Evolutionary conservation across 1,284 basidiomycete genomes (phyloP).

Genomic region (Somion occarium): DNA sequence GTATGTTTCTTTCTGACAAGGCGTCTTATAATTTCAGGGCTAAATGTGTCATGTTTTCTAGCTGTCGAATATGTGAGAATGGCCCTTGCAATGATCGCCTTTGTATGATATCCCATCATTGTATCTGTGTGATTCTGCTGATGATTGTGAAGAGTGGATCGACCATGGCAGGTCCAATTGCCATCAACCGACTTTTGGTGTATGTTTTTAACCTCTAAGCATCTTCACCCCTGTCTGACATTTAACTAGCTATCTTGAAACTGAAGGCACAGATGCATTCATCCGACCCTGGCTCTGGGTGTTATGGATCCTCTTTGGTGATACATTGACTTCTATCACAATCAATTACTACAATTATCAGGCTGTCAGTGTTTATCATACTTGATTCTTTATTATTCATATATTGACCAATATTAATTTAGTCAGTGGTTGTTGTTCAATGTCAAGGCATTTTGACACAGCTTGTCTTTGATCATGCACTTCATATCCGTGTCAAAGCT

Average conservation of each 20-base stretch:
- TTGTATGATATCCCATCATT: background rate
- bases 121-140: background rate
- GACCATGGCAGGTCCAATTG: conserved; percentile 37
- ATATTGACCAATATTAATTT: background rate
- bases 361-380: background rate
- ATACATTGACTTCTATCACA: conserved; percentile 33
- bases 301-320: conserved; percentile 53
- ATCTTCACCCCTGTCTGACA: background rate
- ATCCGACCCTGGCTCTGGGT: conserved; percentile 63
- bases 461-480: conserved; percentile 65
- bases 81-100: background rate
- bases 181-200: conserved; percentile 39
- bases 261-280: conserved; percentile 28
- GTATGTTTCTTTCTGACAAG: background rate
- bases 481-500: conserved; percentile 62
- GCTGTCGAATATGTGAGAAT: background rate
- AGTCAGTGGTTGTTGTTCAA: conserved; percentile 47
- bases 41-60: background rate
- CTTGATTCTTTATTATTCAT: background rate
- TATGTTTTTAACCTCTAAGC: conserved; percentile 9
- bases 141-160: conserved; percentile 17
- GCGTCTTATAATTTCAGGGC: too few species aligned
- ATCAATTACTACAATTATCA: conserved; percentile 10
- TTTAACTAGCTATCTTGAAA: conserved; percentile 38
- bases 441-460: conserved; percentile 63